These are phyloP conservation scores for Platismatia glauca DNA, from an alignment of 495 filamentous ascomycete species.

Conservation along the genomic window DNA sequence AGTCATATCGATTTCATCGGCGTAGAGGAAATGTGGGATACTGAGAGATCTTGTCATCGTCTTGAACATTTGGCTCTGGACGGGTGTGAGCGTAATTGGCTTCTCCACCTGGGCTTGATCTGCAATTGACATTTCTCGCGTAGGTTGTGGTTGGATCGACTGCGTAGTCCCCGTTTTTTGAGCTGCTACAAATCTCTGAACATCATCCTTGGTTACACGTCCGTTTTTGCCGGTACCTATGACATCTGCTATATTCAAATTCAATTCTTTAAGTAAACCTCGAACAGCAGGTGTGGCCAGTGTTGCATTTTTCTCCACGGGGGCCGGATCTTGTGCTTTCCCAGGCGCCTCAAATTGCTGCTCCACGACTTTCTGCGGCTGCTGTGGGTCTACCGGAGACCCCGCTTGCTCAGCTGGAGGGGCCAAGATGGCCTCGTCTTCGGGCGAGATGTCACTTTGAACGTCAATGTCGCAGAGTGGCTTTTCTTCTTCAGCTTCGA, in stretches of 20 bases:
- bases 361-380: conserved; percentile 24
- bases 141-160: conserved; percentile 15
- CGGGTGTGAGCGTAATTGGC: conserved; percentile 55
- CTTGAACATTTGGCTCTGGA: conserved; percentile 93
- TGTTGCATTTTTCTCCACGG: conserved; percentile 45
- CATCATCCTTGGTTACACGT: conserved; percentile 85
- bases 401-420: conserved; percentile 26
- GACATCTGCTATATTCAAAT: conserved; percentile 67
- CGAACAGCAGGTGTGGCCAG: conserved; percentile 91
- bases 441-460: conserved; percentile 48
- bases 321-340: not conserved
- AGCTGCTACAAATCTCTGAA: conserved; percentile 56
- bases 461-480: conserved; percentile 49
- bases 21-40: conserved; percentile 91
- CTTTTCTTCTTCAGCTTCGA: conserved; percentile 31
- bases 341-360: conserved; percentile 16
- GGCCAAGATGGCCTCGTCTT: conserved; percentile 40
- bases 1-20: conserved; percentile 74
- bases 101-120: conserved; percentile 54
- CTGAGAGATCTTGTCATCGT: conserved; percentile 87
- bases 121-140: conserved; percentile 1
- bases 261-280: conserved; percentile 68
- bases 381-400: conserved; percentile 19
- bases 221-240: conserved; percentile 86
- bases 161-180: conserved; percentile 22